phyloP scores from a whole-genome alignment of 441 rosid species.

The Isatis lusitanica region DNA sequence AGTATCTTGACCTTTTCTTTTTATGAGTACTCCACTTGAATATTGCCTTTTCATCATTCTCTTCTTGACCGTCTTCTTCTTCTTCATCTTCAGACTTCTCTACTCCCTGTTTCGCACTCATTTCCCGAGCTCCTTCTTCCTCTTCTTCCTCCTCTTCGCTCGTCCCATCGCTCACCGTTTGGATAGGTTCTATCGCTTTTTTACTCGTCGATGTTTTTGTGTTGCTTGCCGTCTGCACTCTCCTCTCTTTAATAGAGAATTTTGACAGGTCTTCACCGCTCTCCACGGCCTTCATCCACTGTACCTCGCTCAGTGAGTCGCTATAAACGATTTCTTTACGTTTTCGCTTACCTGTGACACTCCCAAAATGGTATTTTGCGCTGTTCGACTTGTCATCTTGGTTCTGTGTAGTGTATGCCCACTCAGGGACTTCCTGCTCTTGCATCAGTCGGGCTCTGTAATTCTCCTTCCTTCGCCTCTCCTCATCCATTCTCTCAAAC shows the following conservation, averaged over 20 bases:
- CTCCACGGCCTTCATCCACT: constrained; percentile 93
- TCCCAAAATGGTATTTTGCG: constrained; percentile 46
- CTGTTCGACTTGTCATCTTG: constrained; percentile 66
- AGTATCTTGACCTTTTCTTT: constrained; percentile 86
- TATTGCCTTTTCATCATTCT: constrained; percentile 42
- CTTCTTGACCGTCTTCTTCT: constrained; percentile 36
- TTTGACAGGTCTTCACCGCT: constrained; percentile 71
- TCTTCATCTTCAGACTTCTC: constrained; percentile 40
- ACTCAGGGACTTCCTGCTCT: constrained; percentile 97
- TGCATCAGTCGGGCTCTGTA: constrained; percentile 92
- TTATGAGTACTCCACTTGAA: constrained; percentile 81
- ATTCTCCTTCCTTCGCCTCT: constrained; percentile 82
- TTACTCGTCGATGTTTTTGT: constrained; percentile 44
- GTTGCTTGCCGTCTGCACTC: constrained; percentile 30
- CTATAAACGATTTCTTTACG: constrained; percentile 83
- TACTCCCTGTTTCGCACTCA: constrained; percentile 30
- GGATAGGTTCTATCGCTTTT: constrained; percentile 27
- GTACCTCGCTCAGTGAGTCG: constrained; percentile 79
- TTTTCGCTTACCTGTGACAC: constrained; percentile 75
- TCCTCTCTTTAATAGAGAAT: constrained; percentile 47
- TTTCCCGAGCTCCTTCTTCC: constrained; percentile 36
- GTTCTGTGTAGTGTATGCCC: constrained; percentile 68
- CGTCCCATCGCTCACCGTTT: constrained; percentile 58
- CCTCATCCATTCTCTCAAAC: constrained; percentile 97
- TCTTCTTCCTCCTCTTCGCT: constrained; percentile 50